phyloP scores from a whole-genome alignment of 345 rosid genomes.

The Cardamine resedifolia region DNA sequence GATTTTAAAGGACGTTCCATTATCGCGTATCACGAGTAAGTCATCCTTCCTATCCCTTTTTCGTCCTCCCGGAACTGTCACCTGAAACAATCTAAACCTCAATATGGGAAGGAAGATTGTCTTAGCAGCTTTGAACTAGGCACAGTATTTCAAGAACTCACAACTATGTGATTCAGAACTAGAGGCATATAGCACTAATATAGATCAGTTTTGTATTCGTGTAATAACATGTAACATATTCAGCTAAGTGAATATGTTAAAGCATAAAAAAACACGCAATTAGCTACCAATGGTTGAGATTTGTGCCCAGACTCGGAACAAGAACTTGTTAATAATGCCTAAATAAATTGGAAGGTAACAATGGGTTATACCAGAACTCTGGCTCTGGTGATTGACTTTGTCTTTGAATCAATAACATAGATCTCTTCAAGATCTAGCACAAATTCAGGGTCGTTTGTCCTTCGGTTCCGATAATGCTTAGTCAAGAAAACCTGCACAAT shows the following conservation, averaged over 20 bases:
- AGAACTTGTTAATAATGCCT: neutral
- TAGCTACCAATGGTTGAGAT: neutral
- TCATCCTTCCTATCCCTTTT: slow-evolving; percentile 80
- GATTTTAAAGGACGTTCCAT: slow-evolving; percentile 78
- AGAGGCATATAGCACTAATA: neutral
- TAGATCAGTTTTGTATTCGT: neutral
- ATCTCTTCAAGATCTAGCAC: slow-evolving; percentile 94
- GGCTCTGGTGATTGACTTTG: slow-evolving; percentile 91
- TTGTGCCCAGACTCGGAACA: neutral
- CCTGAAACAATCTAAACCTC: slow-evolving; percentile 46
- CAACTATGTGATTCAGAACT: slow-evolving; percentile 1
- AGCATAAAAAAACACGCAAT: neutral
- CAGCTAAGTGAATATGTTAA: neutral
- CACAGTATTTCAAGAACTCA: neutral
- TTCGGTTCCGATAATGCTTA: slow-evolving; percentile 80
- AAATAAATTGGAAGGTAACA: neutral
- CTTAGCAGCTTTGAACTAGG: neutral
- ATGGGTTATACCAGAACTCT: slow-evolving; percentile 65
- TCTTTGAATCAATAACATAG: slow-evolving; percentile 80
- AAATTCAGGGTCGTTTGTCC: slow-evolving; percentile 79
- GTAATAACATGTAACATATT: neutral
- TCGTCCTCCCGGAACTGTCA: slow-evolving; percentile 80
- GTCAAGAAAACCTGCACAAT: slow-evolving; percentile 74
- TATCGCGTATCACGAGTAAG: slow-evolving; percentile 80
- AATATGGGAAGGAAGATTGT: slow-evolving; percentile 12